Evolutionary conservation across 768 basidiomycete genomes (phyloP).

Genomic region (Mycena chlorophos): DNA sequence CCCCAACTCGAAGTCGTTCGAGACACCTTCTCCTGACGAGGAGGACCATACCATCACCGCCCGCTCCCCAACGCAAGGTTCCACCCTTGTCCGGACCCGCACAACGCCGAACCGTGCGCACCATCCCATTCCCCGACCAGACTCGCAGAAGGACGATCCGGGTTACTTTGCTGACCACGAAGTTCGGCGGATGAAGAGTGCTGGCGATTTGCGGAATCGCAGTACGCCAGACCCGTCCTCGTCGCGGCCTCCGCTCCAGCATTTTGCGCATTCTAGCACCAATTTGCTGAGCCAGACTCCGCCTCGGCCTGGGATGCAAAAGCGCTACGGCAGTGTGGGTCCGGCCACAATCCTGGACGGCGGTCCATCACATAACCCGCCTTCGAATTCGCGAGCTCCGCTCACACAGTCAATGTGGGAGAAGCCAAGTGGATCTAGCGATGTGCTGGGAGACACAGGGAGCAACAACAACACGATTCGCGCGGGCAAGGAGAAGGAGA

Average conservation of each 20-base stretch:
- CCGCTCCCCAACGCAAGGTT: constrained; percentile 37
- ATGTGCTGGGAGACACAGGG: constrained; percentile 4
- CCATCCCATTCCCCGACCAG: constrained; percentile 43
- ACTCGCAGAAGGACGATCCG: constrained; percentile 44
- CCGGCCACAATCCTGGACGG: constrained; percentile 42
- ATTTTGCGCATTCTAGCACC: constrained; percentile 66
- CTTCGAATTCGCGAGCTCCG: constrained; percentile 38
- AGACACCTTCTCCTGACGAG: constrained; percentile 44
- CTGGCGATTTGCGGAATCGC: constrained; percentile 66
- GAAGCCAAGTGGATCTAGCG: constrained; percentile 32
- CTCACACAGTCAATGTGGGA: constrained; percentile 56
- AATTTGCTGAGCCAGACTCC: constrained; percentile 52
- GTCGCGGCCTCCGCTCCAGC: constrained; percentile 43
- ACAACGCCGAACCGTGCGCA: constrained; percentile 67
- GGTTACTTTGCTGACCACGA: constrained; percentile 54
- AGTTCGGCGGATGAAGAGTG: constrained; percentile 83
- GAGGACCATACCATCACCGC: constrained; percentile 77
- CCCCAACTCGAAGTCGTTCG: constrained; percentile 25
- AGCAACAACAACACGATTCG: constrained; percentile 14
- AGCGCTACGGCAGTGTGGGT: constrained; percentile 72
- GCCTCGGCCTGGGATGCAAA: constrained; percentile 38
- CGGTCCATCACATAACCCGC: constrained; percentile 39
- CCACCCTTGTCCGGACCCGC: constrained; percentile 65
- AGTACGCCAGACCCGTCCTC: constrained; percentile 28
- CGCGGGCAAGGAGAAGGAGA: constrained; percentile 48